These are phyloP conservation scores for Avicennia marina DNA, from an alignment of 257 asterid species.

Conservation along the genomic window DNA sequence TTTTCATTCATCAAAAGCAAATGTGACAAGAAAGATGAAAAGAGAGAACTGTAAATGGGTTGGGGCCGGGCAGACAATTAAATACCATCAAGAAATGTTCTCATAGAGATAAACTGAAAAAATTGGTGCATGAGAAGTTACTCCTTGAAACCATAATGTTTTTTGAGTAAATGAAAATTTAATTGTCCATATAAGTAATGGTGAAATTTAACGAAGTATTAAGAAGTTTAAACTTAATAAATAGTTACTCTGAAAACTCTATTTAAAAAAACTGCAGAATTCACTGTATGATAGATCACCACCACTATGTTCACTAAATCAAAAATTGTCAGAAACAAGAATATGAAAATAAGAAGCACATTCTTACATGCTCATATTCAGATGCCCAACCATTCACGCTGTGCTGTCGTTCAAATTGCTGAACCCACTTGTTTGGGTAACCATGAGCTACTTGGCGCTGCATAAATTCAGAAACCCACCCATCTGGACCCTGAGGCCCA, in stretches of 20 bases:
- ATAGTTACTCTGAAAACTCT: neutral
- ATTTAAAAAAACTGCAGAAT: neutral
- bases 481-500: conserved; percentile 59
- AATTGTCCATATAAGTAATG: no score
- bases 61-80: no score
- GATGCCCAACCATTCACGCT: conserved; percentile 96
- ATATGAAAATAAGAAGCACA: conserved; percentile 12
- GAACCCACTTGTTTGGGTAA: conserved; percentile 81
- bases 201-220: no score
- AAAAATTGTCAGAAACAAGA: conserved; percentile 3
- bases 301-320: neutral
- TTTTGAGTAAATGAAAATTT: no score
- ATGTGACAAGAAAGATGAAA: no score
- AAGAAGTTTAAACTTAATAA: neutral
- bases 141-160: neutral
- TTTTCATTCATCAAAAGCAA: no score
- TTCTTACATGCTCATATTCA: conserved; percentile 91
- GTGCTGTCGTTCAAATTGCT: conserved; percentile 85
- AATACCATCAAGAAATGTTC: conserved; percentile 7
- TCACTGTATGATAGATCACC: neutral
- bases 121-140: conserved; percentile 6
- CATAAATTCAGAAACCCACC: conserved; percentile 79
- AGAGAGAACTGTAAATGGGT: no score
- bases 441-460: conserved; percentile 54
- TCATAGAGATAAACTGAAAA: neutral